A percentile compares a stretch with the other conserved stretches of the same genome.
These are phyloP conservation scores for Metarhizium album DNA, from an alignment of 2,329 filamentous ascomycete species.

Conservation along the genomic window DNA sequence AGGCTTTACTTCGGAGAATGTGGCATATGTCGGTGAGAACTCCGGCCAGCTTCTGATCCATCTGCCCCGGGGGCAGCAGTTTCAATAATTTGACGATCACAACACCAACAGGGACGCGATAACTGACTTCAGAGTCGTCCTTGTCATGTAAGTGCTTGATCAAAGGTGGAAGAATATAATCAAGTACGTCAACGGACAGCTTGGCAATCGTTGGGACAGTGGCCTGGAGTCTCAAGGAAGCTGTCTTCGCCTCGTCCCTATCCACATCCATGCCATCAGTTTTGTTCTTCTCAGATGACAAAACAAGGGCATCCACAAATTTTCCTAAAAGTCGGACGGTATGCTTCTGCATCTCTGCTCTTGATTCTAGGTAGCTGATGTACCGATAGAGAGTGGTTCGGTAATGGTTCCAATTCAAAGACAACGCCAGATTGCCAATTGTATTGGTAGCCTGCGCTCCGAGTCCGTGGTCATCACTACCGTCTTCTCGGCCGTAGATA, in stretches of 20 bases:
- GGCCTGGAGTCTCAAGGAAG: conserved; percentile 39
- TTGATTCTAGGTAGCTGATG: conserved; percentile 68
- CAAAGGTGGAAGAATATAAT: conserved; percentile 67
- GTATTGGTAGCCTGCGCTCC: conserved; percentile 78
- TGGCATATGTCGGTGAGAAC: conserved; percentile 88
- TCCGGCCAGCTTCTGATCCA: conserved; percentile 65
- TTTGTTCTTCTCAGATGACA: conserved; percentile 35
- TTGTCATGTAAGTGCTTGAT: conserved; percentile 86
- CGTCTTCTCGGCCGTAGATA: conserved; percentile 69
- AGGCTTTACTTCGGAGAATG: conserved; percentile 78
- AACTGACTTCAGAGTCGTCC: conserved; percentile 86
- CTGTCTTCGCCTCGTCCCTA: conserved; percentile 14
- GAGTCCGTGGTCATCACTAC: conserved; percentile 69
- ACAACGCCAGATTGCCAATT: conserved; percentile 62
- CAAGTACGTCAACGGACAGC: conserved; percentile 59
- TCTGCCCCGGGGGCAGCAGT: conserved; percentile 61
- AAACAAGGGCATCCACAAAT: conserved; percentile 65
- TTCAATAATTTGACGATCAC: conserved; percentile 81
- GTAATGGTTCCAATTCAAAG: conserved; percentile 85
- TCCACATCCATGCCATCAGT: conserved; percentile 34
- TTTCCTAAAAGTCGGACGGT: conserved; percentile 73
- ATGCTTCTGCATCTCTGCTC: conserved; percentile 75
- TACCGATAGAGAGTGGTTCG: conserved; percentile 75
- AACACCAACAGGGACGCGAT: conserved; percentile 81
- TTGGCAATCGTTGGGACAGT: conserved; percentile 59